These are phyloP conservation scores for Fusarium lyarnte DNA, from an alignment of 2,329 filamentous ascomycete genomes.

Conservation along the genomic window DNA sequence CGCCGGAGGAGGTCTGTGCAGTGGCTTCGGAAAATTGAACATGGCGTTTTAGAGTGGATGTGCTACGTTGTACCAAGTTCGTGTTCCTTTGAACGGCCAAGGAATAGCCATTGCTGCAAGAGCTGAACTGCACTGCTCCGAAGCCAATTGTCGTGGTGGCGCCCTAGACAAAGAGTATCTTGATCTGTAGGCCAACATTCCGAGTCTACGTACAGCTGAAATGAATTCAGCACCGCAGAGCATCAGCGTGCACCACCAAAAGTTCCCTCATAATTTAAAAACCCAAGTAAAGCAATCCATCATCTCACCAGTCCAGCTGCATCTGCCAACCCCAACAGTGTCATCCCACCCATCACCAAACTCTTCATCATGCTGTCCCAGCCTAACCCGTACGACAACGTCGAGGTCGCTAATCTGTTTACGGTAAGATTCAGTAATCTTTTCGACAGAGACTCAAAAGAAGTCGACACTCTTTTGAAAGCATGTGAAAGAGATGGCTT, in stretches of 20 bases:
- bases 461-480: neutral
- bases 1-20: neutral
- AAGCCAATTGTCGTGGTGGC: neutral
- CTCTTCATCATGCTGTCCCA: neutral
- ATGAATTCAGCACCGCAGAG: too few species aligned
- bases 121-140: fast-evolving
- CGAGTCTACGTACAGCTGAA: neutral
- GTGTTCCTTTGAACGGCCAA: neutral
- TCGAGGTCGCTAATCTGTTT: neutral
- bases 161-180: neutral
- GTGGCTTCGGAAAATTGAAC: too few species aligned
- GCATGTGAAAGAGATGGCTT: slow-evolving; percentile 16
- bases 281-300: neutral
- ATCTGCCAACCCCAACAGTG: neutral
- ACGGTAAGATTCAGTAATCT: slow-evolving; percentile 1
- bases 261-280: neutral
- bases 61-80: neutral
- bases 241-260: neutral
- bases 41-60: too few species aligned
- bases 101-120: fast-evolving
- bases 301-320: neutral
- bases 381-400: neutral
- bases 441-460: neutral
- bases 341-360: neutral
- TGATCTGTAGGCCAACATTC: fast-evolving